Conservation (phyloP, 768 basidiomycete species). For the Chalciporus pseudorubinellus region DNA sequence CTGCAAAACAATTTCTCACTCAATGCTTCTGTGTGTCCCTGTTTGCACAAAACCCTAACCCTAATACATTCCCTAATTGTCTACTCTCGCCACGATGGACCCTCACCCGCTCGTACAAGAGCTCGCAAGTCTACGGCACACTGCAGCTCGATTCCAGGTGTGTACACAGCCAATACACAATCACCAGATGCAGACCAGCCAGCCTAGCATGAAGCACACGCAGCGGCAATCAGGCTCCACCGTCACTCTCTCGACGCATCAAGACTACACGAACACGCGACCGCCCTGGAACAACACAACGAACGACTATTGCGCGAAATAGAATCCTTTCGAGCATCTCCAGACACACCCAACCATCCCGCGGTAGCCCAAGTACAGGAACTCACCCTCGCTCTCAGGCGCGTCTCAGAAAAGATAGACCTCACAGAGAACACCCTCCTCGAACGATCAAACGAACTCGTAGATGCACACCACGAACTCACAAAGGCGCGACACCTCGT, state of each 20-base stretch:
- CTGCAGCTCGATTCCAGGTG: slow-evolving; percentile 52
- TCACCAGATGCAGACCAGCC: neutral
- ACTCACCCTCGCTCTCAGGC: slow-evolving; percentile 66
- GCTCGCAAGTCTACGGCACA: slow-evolving; percentile 44
- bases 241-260: slow-evolving; percentile 54
- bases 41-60: slow-evolving; percentile 25
- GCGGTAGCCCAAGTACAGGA: slow-evolving; percentile 44
- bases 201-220: slow-evolving; percentile 64
- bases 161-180: neutral
- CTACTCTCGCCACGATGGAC: slow-evolving; percentile 17
- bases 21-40: slow-evolving; percentile 18
- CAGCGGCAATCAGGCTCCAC: slow-evolving; percentile 65
- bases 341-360: slow-evolving; percentile 42
- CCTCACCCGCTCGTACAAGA: slow-evolving; percentile 46
- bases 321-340: slow-evolving; percentile 49
- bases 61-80: neutral
- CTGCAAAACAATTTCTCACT: too few species aligned
- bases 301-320: slow-evolving; percentile 54
- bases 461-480: slow-evolving; percentile 42
- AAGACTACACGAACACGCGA: slow-evolving; percentile 15
- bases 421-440: slow-evolving; percentile 56
- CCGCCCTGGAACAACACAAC: slow-evolving; percentile 57
- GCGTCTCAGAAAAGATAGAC: slow-evolving; percentile 64
- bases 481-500: slow-evolving; percentile 40
- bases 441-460: slow-evolving; percentile 47